Percentiles rank a stretch among this genome's conserved stretches.
These are phyloP conservation scores for Kwoniella dendrophila DNA, from an alignment of 768 basidiomycete species.

Conservation along the genomic window DNA sequence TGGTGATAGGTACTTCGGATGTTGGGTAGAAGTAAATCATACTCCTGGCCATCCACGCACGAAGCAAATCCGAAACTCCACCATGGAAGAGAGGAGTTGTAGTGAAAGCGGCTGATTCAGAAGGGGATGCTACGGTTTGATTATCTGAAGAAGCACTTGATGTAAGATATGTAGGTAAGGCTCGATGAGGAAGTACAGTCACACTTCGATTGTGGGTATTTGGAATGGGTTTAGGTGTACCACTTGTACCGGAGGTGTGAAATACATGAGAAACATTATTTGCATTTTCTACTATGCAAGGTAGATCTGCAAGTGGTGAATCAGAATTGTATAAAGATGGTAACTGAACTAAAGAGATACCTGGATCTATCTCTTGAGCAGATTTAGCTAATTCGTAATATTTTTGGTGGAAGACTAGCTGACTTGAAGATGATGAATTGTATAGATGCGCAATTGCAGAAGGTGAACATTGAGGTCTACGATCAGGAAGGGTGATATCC, in stretches of 20 bases:
- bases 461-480: constrained; percentile 57
- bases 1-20: constrained; percentile 60
- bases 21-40: constrained; percentile 60
- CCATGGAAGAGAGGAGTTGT: constrained; percentile 61
- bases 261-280: constrained; percentile 52
- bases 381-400: constrained; percentile 56
- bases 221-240: constrained; percentile 59
- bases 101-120: constrained; percentile 58
- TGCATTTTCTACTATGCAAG: constrained; percentile 14
- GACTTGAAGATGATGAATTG: constrained; percentile 55
- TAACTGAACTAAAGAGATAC: constrained; percentile 36
- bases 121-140: constrained; percentile 41
- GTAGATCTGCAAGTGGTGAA: background rate
- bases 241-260: constrained; percentile 62
- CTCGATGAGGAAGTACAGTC: constrained; percentile 39
- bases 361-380: constrained; percentile 37
- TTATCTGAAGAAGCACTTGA: constrained; percentile 52
- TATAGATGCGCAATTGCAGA: constrained; percentile 60
- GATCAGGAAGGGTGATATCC: background rate
- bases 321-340: background rate
- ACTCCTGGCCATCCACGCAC: constrained; percentile 59
- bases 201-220: constrained; percentile 57
- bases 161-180: constrained; percentile 30
- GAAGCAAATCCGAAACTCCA: constrained; percentile 57
- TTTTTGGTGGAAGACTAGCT: constrained; percentile 58